These are phyloP conservation scores for Trypanosoma brucei DNA, from an alignment of 208 protist genomes.

Conservation along the genomic window DNA sequence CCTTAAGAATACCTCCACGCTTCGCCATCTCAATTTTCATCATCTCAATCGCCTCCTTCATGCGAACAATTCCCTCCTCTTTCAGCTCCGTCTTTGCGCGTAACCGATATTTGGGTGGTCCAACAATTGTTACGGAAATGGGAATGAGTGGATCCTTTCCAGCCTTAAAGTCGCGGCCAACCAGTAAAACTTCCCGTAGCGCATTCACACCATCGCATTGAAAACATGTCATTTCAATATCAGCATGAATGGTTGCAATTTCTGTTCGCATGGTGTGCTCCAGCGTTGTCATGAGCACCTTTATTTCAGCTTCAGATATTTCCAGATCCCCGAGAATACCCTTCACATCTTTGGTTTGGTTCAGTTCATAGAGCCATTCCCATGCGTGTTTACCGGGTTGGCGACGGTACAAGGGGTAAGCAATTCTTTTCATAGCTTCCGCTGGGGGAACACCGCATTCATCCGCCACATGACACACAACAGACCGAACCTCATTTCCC, in stretches of 20 bases:
- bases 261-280: conserved; percentile 77
- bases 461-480: conserved; percentile 95
- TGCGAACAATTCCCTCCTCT: conserved; percentile 86
- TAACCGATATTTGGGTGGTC: conserved; percentile 95
- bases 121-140: conserved; percentile 93
- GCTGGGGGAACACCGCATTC: conserved; percentile 54
- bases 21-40: conserved; percentile 88
- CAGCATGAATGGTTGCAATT: conserved; percentile 90
- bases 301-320: conserved; percentile 47
- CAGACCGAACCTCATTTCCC: conserved; percentile 94
- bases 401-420: conserved; percentile 94
- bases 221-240: conserved; percentile 98
- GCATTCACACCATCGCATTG: conserved; percentile 97
- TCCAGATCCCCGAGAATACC: conserved; percentile 71
- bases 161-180: conserved; percentile 81
- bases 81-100: conserved; percentile 90
- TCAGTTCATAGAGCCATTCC: conserved; percentile 73
- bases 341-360: conserved; percentile 61
- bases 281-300: conserved; percentile 74
- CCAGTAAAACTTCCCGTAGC: conserved; percentile 92
- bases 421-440: conserved; percentile 91
- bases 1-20: conserved; percentile 80
- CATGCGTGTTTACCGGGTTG: conserved; percentile 73
- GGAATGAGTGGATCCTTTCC: conserved; percentile 64
- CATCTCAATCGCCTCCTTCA: conserved; percentile 88